Conservation (phyloP, 2,329 filamentous ascomycete species). For the Ceratocystis alfenasii region DNA sequence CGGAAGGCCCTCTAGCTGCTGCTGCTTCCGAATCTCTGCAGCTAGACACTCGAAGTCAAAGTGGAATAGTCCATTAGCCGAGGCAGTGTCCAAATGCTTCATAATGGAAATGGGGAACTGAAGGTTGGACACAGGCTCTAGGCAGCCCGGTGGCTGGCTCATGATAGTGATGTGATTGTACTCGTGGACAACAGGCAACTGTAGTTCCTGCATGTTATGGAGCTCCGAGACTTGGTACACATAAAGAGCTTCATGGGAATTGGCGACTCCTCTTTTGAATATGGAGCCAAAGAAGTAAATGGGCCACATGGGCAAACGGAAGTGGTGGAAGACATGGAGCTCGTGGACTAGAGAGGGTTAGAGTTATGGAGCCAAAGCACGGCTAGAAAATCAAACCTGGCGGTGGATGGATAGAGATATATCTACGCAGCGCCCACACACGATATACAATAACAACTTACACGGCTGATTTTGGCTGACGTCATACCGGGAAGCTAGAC, state of each 20-base stretch:
- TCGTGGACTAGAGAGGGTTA: neutral
- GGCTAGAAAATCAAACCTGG: too few species aligned
- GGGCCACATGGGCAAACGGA: neutral
- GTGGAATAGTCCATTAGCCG: neutral
- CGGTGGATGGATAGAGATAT: too few species aligned
- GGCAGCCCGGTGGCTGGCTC: neutral
- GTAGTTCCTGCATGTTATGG: constrained; percentile 1
- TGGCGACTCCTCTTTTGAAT: neutral
- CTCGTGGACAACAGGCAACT: neutral
- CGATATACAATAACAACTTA: neutral
- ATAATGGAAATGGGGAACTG: neutral
- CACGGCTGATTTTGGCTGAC: neutral
- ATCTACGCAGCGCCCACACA: too few species aligned
- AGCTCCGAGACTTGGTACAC: neutral
- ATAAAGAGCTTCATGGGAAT: neutral
- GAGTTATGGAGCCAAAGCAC: neutral
- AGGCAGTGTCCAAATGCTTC: neutral
- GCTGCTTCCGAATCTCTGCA: neutral
- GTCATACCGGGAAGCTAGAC: neutral
- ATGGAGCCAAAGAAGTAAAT: neutral
- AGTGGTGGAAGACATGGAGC: constrained; percentile 1
- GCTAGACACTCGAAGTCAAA: neutral
- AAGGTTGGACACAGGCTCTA: neutral
- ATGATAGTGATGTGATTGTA: neutral
- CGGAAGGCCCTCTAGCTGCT: neutral